phyloP scores from a whole-genome alignment of 441 rosid genomes.

The Lepidium campestre region DNA sequence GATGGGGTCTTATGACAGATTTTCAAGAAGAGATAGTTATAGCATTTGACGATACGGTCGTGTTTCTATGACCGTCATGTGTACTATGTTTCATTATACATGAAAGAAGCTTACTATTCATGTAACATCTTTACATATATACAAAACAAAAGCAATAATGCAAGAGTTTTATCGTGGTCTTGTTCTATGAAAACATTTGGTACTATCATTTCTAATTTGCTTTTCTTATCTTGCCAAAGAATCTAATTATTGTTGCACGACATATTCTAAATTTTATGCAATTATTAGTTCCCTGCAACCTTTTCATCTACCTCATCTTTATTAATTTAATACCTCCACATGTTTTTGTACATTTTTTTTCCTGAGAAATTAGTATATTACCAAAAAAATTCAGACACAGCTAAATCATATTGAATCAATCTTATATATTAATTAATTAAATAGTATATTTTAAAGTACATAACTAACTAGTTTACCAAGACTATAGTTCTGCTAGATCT shows the following conservation, averaged over 20 bases:
- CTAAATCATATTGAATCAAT: no score
- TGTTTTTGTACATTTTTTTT: neutral
- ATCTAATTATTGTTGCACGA: slow-evolving; percentile 26
- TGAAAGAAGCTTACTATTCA: slow-evolving; percentile 13
- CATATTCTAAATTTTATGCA: slow-evolving; percentile 16
- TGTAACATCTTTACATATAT: neutral
- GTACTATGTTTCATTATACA: slow-evolving; percentile 17
- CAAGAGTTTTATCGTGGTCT: slow-evolving; percentile 7
- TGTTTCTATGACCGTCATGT: slow-evolving; percentile 18
- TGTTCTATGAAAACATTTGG: slow-evolving; percentile 6
- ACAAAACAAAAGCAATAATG: neutral
- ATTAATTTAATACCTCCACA: neutral
- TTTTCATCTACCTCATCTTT: slow-evolving; percentile 13
- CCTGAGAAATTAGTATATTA: no score
- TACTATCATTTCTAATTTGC: neutral
- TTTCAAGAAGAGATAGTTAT: slow-evolving; percentile 1
- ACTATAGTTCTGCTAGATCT: no score
- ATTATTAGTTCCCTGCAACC: slow-evolving; percentile 9
- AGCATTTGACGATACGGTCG: neutral
- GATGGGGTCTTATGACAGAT: slow-evolving; percentile 8
- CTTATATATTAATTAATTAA: no score
- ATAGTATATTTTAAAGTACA: no score
- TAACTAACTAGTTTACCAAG: no score
- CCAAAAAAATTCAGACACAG: no score
- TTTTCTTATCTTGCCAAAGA: slow-evolving; percentile 7